phyloP scores from a whole-genome alignment of 371 early-diverging fungal species.

The Zopfochytrium polystomum region DNA sequence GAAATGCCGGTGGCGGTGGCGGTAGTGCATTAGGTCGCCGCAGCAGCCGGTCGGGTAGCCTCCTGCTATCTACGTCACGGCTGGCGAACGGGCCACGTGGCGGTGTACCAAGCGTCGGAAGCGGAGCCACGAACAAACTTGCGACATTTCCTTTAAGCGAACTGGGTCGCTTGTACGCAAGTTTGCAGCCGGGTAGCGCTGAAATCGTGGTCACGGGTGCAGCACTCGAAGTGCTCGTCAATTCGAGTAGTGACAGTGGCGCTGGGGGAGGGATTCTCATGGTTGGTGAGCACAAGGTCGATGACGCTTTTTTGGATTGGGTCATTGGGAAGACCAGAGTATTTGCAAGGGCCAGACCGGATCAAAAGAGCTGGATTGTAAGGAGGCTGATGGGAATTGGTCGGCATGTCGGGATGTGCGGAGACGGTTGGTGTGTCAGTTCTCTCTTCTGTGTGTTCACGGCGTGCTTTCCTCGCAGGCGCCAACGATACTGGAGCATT shows the following conservation, averaged over 20 bases:
- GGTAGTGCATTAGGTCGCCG: too few relatives aligned
- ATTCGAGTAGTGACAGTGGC: too few relatives aligned
- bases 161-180: constrained; percentile 12
- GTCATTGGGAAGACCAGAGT: constrained; percentile 26
- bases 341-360: constrained; percentile 40
- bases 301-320: constrained; percentile 25
- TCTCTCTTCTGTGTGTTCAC: too few relatives aligned
- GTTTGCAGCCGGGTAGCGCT: not conserved
- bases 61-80: too few relatives aligned
- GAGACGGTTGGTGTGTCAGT: constrained; percentile 25
- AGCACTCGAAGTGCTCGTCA: constrained; percentile 32
- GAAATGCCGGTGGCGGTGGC: too few relatives aligned
- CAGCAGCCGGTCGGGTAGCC: too few relatives aligned
- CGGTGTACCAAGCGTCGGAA: too few relatives aligned
- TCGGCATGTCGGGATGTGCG: constrained; percentile 34
- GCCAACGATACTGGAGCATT: constrained; percentile 92
- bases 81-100: too few relatives aligned
- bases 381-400: constrained; percentile 34
- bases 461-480: constrained; percentile 61
- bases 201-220: constrained; percentile 38
- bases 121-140: too few relatives aligned
- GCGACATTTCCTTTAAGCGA: constrained; percentile 23
- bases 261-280: constrained; percentile 13
- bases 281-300: constrained; percentile 13
- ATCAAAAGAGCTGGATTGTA: constrained; percentile 45